phyloP scores from a whole-genome alignment of 345 rosid genomes.

The Pistacia vera region DNA sequence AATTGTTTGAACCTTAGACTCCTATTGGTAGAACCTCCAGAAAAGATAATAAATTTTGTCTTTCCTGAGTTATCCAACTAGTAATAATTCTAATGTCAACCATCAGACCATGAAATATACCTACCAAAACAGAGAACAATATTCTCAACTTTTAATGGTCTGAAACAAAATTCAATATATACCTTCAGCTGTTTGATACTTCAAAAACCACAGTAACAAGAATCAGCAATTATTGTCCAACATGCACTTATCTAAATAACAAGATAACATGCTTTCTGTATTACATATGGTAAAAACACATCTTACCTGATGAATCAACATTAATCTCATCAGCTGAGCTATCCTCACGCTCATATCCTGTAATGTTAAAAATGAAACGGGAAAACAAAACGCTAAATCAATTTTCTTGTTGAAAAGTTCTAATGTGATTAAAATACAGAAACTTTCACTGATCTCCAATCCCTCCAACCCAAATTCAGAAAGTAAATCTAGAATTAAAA shows the following conservation, averaged over 20 bases:
- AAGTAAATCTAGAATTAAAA: background rate
- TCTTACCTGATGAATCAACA: constrained; percentile 44
- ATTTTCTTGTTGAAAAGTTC: background rate
- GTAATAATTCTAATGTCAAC: background rate
- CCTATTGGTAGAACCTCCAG: background rate
- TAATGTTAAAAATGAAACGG: background rate
- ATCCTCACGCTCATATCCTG: constrained; percentile 65
- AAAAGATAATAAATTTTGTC: background rate
- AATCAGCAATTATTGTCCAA: background rate
- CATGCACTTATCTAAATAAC: background rate
- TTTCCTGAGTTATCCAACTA: background rate
- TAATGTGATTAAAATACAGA: too few species aligned
- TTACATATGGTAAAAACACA: background rate
- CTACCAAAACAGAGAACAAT: background rate
- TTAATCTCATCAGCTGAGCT: constrained; percentile 53
- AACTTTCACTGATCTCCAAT: background rate
- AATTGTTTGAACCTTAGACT: too few species aligned
- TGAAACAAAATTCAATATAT: background rate
- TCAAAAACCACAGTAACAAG: background rate
- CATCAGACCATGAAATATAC: background rate
- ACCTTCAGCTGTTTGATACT: background rate
- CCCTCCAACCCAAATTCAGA: background rate
- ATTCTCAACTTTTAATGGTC: background rate
- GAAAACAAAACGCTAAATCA: background rate
- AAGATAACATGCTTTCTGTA: background rate